Evolutionary conservation across 2,329 filamentous ascomycete genomes (phyloP).

Genomic region (Cytospora chrysosperma): DNA sequence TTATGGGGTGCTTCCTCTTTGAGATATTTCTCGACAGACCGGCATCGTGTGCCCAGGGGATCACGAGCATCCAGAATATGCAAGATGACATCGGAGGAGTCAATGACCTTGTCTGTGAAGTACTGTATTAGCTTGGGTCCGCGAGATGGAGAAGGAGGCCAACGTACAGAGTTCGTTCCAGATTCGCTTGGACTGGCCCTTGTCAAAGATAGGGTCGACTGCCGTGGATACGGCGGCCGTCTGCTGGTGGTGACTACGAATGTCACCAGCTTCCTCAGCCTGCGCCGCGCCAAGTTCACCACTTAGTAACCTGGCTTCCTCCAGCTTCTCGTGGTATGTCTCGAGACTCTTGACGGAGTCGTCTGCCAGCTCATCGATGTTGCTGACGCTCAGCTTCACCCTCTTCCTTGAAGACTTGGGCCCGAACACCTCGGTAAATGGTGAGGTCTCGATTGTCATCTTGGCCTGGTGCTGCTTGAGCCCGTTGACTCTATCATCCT

Average conservation of each 20-base stretch:
- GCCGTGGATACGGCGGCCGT: constrained; percentile 58
- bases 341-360: constrained; percentile 79
- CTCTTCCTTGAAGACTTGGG: constrained; percentile 91
- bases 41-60: constrained; percentile 85
- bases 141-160: background rate
- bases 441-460: constrained; percentile 84
- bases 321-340: constrained; percentile 74
- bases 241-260: constrained; percentile 37
- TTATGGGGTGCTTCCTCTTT: constrained; percentile 93
- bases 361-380: constrained; percentile 77
- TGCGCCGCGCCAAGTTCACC: constrained; percentile 61
- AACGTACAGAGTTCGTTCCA: constrained; percentile 80
- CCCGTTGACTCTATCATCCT: constrained; percentile 65
- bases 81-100: constrained; percentile 94
- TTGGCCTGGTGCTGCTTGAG: constrained; percentile 88
- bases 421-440: constrained; percentile 87
- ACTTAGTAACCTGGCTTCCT: constrained; percentile 74
- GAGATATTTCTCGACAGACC: constrained; percentile 90
- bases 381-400: constrained; percentile 82
- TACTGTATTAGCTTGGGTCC: constrained; percentile 17
- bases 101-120: constrained; percentile 76
- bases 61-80: constrained; percentile 90
- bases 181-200: constrained; percentile 92
- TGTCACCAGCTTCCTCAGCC: constrained; percentile 44
- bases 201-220: constrained; percentile 86